These are phyloP conservation scores for Penicillium sclerotigenum DNA, from an alignment of 2,329 filamentous ascomycete genomes.

Conservation along the genomic window DNA sequence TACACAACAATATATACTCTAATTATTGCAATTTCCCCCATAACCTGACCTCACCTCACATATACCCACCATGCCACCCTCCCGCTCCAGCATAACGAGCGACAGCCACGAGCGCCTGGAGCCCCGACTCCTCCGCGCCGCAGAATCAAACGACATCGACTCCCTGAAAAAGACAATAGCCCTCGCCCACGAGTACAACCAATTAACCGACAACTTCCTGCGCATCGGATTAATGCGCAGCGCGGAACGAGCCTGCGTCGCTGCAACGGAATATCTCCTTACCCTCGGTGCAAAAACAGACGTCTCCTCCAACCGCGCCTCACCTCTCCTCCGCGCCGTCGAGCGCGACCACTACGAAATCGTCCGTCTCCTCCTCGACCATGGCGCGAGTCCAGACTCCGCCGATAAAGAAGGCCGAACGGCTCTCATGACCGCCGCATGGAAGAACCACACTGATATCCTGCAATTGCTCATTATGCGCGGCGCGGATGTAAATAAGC, in stretches of 20 bases:
- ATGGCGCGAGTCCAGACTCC: constrained; percentile 32
- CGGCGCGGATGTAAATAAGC: constrained; percentile 37
- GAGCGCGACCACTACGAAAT: constrained; percentile 44
- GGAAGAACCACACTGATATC: constrained; percentile 41
- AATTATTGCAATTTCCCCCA: background rate
- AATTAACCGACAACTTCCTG: constrained; percentile 39
- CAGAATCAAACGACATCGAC: constrained; percentile 37
- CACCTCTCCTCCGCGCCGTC: constrained; percentile 40
- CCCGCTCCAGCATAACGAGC: constrained; percentile 35
- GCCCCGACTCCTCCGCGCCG: constrained; percentile 42
- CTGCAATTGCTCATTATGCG: constrained; percentile 38
- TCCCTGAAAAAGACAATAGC: constrained; percentile 33
- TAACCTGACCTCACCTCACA: background rate
- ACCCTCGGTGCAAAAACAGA: constrained; percentile 39
- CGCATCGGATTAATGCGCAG: constrained; percentile 42
- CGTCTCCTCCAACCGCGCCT: constrained; percentile 27
- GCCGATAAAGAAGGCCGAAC: constrained; percentile 47
- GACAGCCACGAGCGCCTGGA: constrained; percentile 41
- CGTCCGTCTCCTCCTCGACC: constrained; percentile 42
- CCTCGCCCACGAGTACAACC: constrained; percentile 34
- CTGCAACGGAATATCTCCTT: constrained; percentile 37
- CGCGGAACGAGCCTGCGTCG: constrained; percentile 37
- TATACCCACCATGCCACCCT: constrained; percentile 23
- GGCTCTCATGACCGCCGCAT: constrained; percentile 45
- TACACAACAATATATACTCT: background rate